These are phyloP conservation scores for Calcarisporium arbuscula DNA, from an alignment of 2,329 filamentous ascomycete species.

Conservation along the genomic window DNA sequence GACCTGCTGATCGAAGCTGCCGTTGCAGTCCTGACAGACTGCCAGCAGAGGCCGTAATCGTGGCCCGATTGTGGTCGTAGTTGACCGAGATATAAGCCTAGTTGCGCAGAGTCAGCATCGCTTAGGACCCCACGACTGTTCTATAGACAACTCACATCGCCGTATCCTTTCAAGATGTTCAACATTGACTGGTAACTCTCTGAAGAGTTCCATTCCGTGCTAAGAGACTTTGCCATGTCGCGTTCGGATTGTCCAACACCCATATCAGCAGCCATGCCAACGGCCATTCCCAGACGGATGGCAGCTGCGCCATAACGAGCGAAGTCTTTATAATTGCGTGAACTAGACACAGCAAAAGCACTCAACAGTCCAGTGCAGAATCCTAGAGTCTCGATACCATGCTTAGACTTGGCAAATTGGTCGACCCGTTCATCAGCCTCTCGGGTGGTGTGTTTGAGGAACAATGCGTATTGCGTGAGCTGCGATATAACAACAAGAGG, in stretches of 20 bases:
- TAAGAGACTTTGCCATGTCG: constrained; percentile 1
- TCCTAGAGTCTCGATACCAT: constrained; percentile 16
- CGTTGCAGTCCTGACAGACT: constrained; percentile 12
- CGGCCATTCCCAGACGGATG: constrained; percentile 29
- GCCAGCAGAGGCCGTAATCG: constrained; percentile 22
- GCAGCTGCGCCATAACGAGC: constrained; percentile 27
- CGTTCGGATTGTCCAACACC: too few relatives aligned
- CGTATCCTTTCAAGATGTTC: too few relatives aligned
- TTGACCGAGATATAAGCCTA: constrained; percentile 30
- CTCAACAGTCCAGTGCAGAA: constrained; percentile 34
- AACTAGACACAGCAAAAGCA: constrained; percentile 28
- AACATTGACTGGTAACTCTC: too few relatives aligned
- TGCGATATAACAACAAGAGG: constrained; percentile 32
- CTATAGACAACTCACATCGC: too few relatives aligned
- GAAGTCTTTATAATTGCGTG: constrained; percentile 20
- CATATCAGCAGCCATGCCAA: constrained; percentile 30
- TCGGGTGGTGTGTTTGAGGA: background rate
- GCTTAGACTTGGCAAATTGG: background rate
- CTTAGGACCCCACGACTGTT: too few relatives aligned
- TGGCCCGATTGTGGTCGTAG: constrained; percentile 29
- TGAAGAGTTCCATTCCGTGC: constrained; percentile 1
- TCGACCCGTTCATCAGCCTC: background rate
- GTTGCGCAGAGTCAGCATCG: too few relatives aligned
- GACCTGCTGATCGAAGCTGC: constrained; percentile 4
- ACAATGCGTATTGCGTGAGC: constrained; percentile 23